Conservation (phyloP, 495 filamentous ascomycete species). For the Neurospora tetrasperma region DNA sequence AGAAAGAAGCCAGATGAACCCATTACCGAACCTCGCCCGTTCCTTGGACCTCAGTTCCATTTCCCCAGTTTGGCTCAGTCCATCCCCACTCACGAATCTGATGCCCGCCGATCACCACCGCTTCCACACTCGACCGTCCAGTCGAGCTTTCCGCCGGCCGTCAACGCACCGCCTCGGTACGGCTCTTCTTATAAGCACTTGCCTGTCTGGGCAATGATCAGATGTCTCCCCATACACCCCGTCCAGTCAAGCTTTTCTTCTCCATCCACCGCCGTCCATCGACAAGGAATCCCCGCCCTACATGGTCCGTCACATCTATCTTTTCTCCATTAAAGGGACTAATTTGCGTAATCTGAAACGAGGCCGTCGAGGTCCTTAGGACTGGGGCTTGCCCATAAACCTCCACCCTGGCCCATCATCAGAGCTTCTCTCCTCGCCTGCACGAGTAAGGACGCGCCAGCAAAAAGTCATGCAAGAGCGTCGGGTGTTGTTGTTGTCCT, state of each 20-base stretch:
- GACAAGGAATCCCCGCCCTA: background rate
- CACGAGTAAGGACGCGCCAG: background rate
- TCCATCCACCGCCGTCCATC: background rate
- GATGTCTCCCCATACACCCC: conserved; percentile 4
- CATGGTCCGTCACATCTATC: background rate
- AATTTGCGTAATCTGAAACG: background rate
- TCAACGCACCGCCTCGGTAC: background rate
- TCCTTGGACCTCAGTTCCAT: background rate
- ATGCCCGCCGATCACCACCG: conserved; percentile 2
- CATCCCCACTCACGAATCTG: conserved; percentile 3
- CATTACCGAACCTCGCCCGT: background rate
- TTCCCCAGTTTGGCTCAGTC: conserved; percentile 1
- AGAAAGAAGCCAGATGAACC: background rate
- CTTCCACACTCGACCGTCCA: conserved; percentile 1
- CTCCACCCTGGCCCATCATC: background rate
- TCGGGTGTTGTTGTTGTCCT: conserved; percentile 5
- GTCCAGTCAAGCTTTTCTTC: background rate
- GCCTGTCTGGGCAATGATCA: conserved; percentile 16
- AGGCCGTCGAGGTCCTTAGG: background rate
- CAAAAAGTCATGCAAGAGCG: background rate
- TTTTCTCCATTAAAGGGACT: background rate
- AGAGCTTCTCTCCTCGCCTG: background rate
- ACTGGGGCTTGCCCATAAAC: background rate
- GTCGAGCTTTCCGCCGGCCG: background rate
- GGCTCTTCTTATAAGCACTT: conserved; percentile 7